These are phyloP conservation scores for Tetradesmus obliquus DNA, from an alignment of 139 green algal species.

Conservation along the genomic window DNA sequence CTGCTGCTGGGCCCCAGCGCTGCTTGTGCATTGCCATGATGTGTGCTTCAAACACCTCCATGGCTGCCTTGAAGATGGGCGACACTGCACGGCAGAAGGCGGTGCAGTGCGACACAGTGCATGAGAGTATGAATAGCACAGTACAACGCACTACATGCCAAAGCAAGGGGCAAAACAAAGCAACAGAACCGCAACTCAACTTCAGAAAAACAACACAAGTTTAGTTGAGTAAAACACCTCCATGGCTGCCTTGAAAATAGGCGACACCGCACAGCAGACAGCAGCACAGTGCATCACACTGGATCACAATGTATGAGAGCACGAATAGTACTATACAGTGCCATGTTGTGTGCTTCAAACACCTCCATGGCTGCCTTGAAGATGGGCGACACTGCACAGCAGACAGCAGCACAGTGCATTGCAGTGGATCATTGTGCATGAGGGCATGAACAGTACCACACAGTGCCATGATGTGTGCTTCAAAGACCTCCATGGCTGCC, in stretches of 20 bases:
- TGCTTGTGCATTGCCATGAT: conserved; percentile 72
- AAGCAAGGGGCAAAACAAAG: no score
- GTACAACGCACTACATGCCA: background rate
- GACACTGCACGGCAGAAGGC: conserved; percentile 56
- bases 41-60: conserved; percentile 64
- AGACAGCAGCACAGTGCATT: conserved; percentile 39
- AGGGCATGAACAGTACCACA: background rate
- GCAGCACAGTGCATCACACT: conserved; percentile 48
- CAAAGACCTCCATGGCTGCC: conserved; percentile 61
- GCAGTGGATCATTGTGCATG: conserved; percentile 51
- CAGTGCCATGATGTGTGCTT: conserved; percentile 60
- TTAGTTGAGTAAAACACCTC: conserved; percentile 46
- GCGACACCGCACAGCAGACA: conserved; percentile 60
- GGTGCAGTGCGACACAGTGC: conserved; percentile 48
- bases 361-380: conserved; percentile 73
- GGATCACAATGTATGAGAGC: background rate
- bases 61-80: conserved; percentile 81
- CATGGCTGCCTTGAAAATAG: conserved; percentile 80
- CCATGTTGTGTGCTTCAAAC: background rate
- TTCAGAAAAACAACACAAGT: background rate
- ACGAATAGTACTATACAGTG: background rate
- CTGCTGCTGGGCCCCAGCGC: conserved; percentile 41
- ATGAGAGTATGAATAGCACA: background rate
- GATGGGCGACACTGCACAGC: conserved; percentile 72
- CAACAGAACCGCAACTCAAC: no score